phyloP scores from a whole-genome alignment of 345 rosid genomes.

The Eucalyptus viminalis region DNA sequence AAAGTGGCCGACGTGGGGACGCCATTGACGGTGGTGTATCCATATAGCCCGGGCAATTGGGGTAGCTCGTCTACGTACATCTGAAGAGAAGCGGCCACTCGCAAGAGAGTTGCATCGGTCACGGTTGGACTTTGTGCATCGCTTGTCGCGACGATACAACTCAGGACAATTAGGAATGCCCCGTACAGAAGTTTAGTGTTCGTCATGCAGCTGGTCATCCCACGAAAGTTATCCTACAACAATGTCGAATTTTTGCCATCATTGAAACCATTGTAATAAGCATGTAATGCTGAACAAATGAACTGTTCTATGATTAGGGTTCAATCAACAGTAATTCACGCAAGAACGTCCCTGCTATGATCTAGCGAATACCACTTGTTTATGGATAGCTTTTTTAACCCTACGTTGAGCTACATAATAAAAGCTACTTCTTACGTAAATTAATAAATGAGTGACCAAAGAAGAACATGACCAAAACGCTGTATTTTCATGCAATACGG shows the following conservation, averaged over 20 bases:
- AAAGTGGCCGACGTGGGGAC: conserved; percentile 22
- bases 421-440: background rate
- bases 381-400: background rate
- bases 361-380: background rate
- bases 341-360: background rate
- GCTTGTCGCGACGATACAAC: background rate
- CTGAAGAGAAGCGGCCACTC: conserved; percentile 5
- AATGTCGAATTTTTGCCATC: background rate
- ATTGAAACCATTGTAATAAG: background rate
- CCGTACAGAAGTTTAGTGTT: background rate
- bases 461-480: background rate
- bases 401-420: background rate
- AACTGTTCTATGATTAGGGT: background rate
- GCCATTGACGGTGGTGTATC: conserved; percentile 19
- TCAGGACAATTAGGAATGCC: background rate
- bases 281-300: background rate
- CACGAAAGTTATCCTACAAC: background rate
- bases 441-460: background rate
- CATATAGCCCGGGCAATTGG: conserved; percentile 37
- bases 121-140: background rate
- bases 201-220: background rate
- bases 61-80: conserved; percentile 69
- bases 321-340: background rate
- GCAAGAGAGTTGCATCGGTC: background rate
- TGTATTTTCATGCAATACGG: background rate